Evolutionary conservation across 495 filamentous ascomycete species (phyloP), one percentile per base, ranked within the genome.

Genomic region (Penicillium coffeae): DNA sequence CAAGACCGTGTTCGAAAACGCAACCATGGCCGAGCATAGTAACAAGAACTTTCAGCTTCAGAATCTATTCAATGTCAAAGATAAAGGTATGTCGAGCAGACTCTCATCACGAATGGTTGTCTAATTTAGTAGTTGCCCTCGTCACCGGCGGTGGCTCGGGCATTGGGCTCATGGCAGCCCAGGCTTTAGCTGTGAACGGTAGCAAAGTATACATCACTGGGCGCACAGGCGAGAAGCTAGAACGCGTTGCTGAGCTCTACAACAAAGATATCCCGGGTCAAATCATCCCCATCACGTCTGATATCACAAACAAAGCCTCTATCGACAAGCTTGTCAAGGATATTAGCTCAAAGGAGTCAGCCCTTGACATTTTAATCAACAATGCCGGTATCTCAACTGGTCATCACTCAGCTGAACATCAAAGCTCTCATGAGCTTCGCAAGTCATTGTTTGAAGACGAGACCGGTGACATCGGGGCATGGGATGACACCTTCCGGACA

Each of bases 161-260:
- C 1, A 78, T 77, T 16, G 75, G 74, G 21, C 58, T 78, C 1
- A 80, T 78, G 79, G 65, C 68, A 43, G 67, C 70, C 0, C 80
- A 84, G 63, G 76, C 80, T 8, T 72, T 84, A 0, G 79, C 79
- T 4, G 77, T 80, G 37, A 85, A 83, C 54, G 80, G 81, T 6
- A 77, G 72, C 6, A 75, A 75, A 55, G 75, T 79, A 21, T 84
- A 85, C 68, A 80, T 84, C 47, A 73, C 77, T 8, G 79, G 78
- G n/a, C 72, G 77, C 15, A 80, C 74, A 4, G 55, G 62, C 38
- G 74, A 80, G 48, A 82, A 82, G 56, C 72, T 84, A 5, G 66
- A 81, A 3, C 67, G 56, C 0, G 82, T 82, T 0, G 73, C 67
- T 8, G 60, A 75, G 35, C 58, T 70, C 2, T 67, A 67, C 48